Evolutionary conservation across 345 rosid species (phyloP).

Genomic region (Isatis tinctoria): DNA sequence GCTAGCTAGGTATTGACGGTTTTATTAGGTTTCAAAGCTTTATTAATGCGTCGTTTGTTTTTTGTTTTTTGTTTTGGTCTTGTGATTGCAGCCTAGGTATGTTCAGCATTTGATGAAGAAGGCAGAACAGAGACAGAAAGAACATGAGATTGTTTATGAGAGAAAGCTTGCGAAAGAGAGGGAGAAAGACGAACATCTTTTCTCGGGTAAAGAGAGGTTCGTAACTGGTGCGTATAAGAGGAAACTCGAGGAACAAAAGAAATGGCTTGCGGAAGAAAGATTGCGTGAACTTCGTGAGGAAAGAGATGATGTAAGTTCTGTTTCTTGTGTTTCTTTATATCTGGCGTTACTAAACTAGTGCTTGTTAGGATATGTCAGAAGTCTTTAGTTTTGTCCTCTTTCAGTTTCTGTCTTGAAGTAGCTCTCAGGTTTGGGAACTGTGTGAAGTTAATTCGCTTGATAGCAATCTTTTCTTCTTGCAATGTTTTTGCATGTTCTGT

Average conservation of each 20-base stretch:
- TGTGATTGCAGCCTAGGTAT: slow-evolving; percentile 62
- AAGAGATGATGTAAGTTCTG: slow-evolving; percentile 75
- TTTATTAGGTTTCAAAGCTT: background rate
- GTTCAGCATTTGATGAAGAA: slow-evolving; percentile 58
- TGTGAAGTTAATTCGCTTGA: background rate
- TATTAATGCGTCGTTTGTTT: background rate
- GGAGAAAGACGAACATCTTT: slow-evolving; percentile 77
- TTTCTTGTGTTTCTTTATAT: too few relatives aligned
- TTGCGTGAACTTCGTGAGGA: slow-evolving; percentile 71
- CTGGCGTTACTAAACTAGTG: too few relatives aligned
- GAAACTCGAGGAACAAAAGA: slow-evolving; percentile 82
- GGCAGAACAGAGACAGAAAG: slow-evolving; percentile 63
- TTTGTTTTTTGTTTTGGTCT: background rate
- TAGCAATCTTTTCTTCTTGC: background rate
- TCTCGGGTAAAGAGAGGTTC: slow-evolving; percentile 78
- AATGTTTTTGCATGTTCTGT: background rate
- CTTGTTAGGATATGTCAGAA: background rate
- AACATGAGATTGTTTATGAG: slow-evolving; percentile 77
- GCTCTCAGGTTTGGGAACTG: background rate
- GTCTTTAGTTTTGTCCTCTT: background rate
- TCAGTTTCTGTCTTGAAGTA: background rate
- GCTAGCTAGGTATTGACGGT: background rate
- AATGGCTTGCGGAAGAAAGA: slow-evolving; percentile 74
- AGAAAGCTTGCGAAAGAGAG: slow-evolving; percentile 85
- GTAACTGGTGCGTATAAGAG: slow-evolving; percentile 71